Percentiles rank a stretch among this genome's conserved stretches.
Conservation (phyloP, 495 filamentous ascomycete genomes). For the Aspergillus mulundensis region DNA sequence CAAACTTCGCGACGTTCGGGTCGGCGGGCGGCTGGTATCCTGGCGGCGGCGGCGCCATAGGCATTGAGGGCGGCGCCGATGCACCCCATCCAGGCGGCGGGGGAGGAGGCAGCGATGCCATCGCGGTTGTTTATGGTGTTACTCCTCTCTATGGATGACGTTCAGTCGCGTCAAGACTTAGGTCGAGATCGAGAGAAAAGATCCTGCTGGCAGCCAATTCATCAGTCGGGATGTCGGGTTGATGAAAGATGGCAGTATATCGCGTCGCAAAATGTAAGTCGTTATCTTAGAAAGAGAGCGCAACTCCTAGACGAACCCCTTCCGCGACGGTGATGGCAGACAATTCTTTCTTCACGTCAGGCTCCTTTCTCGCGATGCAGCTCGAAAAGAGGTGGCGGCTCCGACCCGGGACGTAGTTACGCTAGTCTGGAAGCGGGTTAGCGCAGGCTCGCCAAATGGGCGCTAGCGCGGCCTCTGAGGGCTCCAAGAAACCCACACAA, state of each 20-base stretch:
- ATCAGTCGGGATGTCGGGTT: constrained; percentile 10
- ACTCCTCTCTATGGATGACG: constrained; percentile 28
- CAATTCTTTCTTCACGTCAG: constrained; percentile 13
- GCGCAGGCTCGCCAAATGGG: constrained; percentile 44
- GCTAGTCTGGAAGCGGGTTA: constrained; percentile 16
- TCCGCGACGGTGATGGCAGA: constrained; percentile 38
- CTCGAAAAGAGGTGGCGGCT: constrained; percentile 42
- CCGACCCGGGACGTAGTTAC: constrained; percentile 9
- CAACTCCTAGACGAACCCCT: constrained; percentile 56
- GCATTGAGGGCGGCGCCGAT: constrained; percentile 69
- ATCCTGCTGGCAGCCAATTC: constrained; percentile 21
- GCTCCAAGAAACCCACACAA: constrained; percentile 49
- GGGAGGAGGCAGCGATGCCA: constrained; percentile 74
- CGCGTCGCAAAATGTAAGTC: constrained; percentile 23
- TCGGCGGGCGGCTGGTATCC: constrained; percentile 82
- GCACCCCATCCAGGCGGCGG: constrained; percentile 74
- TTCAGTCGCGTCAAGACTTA: constrained; percentile 40
- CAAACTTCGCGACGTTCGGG: constrained; percentile 88
- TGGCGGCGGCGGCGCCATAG: constrained; percentile 79
- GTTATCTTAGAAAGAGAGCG: constrained; percentile 44
- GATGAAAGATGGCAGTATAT: constrained; percentile 3
- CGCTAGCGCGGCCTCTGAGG: constrained; percentile 41
- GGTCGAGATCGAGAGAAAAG: constrained; percentile 25
- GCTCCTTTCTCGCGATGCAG: constrained; percentile 30
- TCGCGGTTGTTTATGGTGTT: constrained; percentile 40